Conservation (phyloP, 1,284 basidiomycete genomes). For the Agaricales sp. region DNA sequence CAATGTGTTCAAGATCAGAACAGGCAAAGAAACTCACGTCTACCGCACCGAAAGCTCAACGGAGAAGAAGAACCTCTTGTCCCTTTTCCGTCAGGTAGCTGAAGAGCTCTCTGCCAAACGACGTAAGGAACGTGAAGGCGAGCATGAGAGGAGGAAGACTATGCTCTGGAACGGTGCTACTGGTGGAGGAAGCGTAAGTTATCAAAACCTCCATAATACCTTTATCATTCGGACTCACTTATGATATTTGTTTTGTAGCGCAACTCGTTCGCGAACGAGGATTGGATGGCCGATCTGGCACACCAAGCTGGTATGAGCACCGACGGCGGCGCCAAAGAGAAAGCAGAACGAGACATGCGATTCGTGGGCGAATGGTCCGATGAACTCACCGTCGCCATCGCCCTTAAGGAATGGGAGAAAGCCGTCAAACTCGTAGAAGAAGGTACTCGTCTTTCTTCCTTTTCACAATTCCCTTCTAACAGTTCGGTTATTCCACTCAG, state of each 20-base stretch:
- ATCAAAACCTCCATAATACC: too few relatives aligned
- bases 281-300: conserved; percentile 63
- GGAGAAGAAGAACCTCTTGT: conserved; percentile 82
- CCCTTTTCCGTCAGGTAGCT: conserved; percentile 84
- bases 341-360: conserved; percentile 65
- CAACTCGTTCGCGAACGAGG: conserved; percentile 36
- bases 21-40: conserved; percentile 90
- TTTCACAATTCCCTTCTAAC: neutral
- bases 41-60: conserved; percentile 75
- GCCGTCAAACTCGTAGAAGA: conserved; percentile 80
- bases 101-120: conserved; percentile 85
- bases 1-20: conserved; percentile 93
- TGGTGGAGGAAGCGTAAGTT: conserved; percentile 37
- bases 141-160: conserved; percentile 80
- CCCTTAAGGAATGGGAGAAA: conserved; percentile 81
- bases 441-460: conserved; percentile 30
- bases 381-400: conserved; percentile 85
- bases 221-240: neutral
- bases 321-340: conserved; percentile 49
- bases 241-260: conserved; percentile 18
- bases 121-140: conserved; percentile 86
- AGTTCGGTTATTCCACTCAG: conserved; percentile 25
- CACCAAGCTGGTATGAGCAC: conserved; percentile 41
- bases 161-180: conserved; percentile 49
- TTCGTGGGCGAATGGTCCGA: conserved; percentile 91